Evolutionary conservation across 2,329 filamentous ascomycete species (phyloP), one percentile per base, ranked within the genome.

Genomic region (Fusarium albidum): DNA sequence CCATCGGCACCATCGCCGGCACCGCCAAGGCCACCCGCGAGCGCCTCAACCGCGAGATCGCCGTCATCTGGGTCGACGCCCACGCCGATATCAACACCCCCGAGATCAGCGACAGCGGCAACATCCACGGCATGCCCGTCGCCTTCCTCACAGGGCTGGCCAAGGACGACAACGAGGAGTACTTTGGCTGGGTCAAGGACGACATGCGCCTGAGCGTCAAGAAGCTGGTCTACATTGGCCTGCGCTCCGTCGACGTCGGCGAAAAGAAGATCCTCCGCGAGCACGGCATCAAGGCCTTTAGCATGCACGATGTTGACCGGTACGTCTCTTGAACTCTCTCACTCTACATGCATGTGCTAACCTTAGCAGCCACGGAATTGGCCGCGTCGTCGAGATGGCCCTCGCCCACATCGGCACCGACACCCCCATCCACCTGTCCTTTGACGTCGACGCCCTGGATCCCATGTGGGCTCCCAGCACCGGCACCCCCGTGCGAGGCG

Each of bases 71-170:
- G 95, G 95, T 99, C 27, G 95, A 99, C 75, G 95, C 95, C 21
- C 95, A 99, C 75, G 89, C 94, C 48, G 95, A 99, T 75, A 97
- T 99, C 80, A 99, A 99, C 79, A 92, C 91, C 2, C 95, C 94
- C 46, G 93, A 98, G 83, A 89, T 86, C 40, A 94, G 89, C 62
- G 90, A 83, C 34, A 95, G 90, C 64, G 95, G 95, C 28, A 98
- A 98, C 76, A 90, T 99, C 59, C 95, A 99, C 77, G 95, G 95
- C 66, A 99, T 99, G 95, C 95, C 95, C 3, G 90, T 98, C 31
- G 86, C 91, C 4, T 99, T 98, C 76, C 75, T 96, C 63, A 93
- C 92, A 0, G 92, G 95, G 1, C 79, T 99, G 51, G 91, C 93
- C 38, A 86, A 79, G 63, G 91, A 92, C 67, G 84, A 91, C 40